phyloP scores from a whole-genome alignment of 2,329 filamentous ascomycete genomes.

The Calonectria pauciramosa region DNA sequence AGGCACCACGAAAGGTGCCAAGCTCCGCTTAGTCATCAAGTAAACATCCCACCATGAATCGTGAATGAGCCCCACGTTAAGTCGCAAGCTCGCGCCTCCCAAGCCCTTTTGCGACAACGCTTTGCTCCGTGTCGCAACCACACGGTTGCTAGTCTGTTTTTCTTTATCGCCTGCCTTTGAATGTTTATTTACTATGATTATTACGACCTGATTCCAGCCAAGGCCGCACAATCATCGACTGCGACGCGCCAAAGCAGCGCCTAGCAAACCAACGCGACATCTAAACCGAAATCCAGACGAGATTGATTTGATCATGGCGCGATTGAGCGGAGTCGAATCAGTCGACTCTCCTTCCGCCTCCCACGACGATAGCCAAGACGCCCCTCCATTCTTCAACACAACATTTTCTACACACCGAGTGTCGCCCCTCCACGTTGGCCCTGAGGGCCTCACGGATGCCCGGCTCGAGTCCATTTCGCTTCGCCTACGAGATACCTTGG shows the following conservation, averaged over 20 bases:
- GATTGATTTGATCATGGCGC: conserved; percentile 32
- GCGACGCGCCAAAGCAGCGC: background rate
- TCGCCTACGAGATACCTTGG: conserved; percentile 66
- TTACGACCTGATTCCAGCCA: too few species aligned
- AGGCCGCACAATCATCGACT: background rate
- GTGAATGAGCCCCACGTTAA: background rate
- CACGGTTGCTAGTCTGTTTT: background rate
- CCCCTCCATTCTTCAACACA: conserved; percentile 67
- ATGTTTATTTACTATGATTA: too few species aligned
- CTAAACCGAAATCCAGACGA: background rate
- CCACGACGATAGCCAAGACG: conserved; percentile 40
- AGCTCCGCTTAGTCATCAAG: background rate
- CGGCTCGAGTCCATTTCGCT: conserved; percentile 61
- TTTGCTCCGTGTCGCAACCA: background rate
- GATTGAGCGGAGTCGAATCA: conserved; percentile 39
- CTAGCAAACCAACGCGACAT: background rate
- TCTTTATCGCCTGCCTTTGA: background rate
- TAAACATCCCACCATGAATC: background rate
- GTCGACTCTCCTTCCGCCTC: conserved; percentile 26
- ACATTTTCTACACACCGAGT: conserved; percentile 70
- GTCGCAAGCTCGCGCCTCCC: background rate
- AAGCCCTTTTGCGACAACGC: background rate
- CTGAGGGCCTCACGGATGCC: conserved; percentile 51
- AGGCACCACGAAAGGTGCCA: background rate
- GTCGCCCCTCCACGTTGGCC: conserved; percentile 66